Evolutionary conservation across 805 yeast genomes (phyloP), one percentile per base, ranked within the genome.

Genomic region (Scheffersomyces ergatensis): DNA sequence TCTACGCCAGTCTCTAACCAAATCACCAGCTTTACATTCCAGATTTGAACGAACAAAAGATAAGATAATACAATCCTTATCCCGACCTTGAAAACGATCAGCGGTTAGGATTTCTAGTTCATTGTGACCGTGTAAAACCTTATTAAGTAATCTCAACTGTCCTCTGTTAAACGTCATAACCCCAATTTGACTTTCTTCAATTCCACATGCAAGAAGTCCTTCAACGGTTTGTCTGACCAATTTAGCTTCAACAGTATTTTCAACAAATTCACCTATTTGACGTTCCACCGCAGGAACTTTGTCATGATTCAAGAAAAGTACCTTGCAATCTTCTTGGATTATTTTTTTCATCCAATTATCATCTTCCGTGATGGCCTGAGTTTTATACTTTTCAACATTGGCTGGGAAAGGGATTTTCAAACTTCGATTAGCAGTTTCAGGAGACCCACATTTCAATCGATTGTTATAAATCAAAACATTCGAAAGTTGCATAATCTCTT

Each of bases 81-180:
- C 99, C 41, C 97, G 74, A 0, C 99, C 99, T 63, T 93, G 99
- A 54, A 85, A 92, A 55, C 85, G 88, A 61, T 93, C 99, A 0
- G 97, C 98, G 0, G 99, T 93, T 42, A 92, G 67, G 24, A 87
- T 74, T 50, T 93, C 98, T 23, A 93, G 62, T 0, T 69, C 76
- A 7, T 65, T 57, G 47, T 57, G 31, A 43, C 51, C 45, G 58
- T 58, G 32, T 30, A 68, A 53, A 4, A 41, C 31, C 26, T 57
- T 53, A 20, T 43, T 51, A 24, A 89, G 61, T 7, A 65, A 44
- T 25, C 61, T 50, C 29, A 70, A 48, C 57, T 93, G 99, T 0
- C 90, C 88, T 29, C 95, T 70, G 60, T 93, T 92, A 39, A 89
- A 78, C 0, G 98, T 83, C 82, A 93, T 88, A 0, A 93, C 82